Conservation (phyloP, 1,284 basidiomycete species). For the Puccinia novopanici region DNA sequence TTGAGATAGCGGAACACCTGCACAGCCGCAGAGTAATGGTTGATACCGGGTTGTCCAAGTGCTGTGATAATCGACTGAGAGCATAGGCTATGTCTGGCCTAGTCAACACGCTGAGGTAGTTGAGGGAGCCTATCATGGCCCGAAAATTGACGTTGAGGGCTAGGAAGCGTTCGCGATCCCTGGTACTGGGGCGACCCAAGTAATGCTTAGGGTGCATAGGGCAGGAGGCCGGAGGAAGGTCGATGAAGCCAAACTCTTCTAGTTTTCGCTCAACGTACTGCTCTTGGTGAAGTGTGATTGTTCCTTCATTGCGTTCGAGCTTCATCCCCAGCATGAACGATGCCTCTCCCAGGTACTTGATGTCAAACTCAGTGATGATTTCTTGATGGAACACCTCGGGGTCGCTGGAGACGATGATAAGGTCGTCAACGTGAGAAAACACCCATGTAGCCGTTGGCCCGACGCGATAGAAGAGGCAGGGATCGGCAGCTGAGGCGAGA, state of each 20-base stretch:
- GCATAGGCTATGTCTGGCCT: conserved; percentile 17
- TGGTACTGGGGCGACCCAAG: background rate
- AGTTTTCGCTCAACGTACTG: background rate
- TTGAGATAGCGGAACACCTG: conserved; percentile 25
- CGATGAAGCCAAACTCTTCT: background rate
- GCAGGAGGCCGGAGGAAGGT: background rate
- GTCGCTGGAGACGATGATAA: background rate
- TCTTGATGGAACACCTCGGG: background rate
- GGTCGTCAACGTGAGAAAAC: conserved; percentile 23
- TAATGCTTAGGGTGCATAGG: background rate
- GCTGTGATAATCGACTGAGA: conserved; percentile 14
- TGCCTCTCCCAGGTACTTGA: background rate
- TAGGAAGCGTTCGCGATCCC: background rate
- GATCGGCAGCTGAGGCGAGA: too few relatives aligned
- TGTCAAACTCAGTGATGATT: background rate
- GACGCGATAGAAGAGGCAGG: too few relatives aligned
- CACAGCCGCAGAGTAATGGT: background rate
- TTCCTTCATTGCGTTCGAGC: background rate
- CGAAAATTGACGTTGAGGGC: background rate
- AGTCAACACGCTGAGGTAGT: too few relatives aligned
- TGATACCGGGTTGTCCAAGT: background rate
- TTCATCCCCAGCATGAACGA: background rate
- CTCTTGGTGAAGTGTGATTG: background rate
- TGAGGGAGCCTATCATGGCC: background rate
- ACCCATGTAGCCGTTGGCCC: background rate